Base-by-base conservation (phyloP, 1,284 basidiomycete genomes). In the Erythrobasidium hasegawianum region DNA sequence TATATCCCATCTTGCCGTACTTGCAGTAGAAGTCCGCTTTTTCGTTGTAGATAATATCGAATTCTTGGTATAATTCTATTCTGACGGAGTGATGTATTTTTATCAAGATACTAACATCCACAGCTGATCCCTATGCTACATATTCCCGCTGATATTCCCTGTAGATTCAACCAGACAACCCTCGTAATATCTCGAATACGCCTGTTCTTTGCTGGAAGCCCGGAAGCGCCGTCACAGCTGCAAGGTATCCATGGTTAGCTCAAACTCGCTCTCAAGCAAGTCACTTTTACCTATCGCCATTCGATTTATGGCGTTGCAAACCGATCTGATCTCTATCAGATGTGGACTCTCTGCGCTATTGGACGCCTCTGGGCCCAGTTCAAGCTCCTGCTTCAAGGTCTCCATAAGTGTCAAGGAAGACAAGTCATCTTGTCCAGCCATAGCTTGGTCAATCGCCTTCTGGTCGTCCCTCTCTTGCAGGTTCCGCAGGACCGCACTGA, bases 171-270 rank as follows among this genome's bases (percentile, higher is more conserved):
- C 18, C 16, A 50, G 47, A 59, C 45, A 52, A 26, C 24, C 59
- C 50, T 61, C 54, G 29, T 9, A 61, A 49, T 10, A 55, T 18
- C 1, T 38, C 5, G 39, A 61, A 61, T 2, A 61, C 50, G 20
- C 49, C 59, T 9, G 39, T 39, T n/a, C 59, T 49, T 22, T 54
- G 29, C n/a, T 39, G 50, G 26, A 61, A 61, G 59, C 59, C 59
- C 14, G 59, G 59, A 13, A 61, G 29, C 20, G 39, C 54, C 2
- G 29, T 61, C 0, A 61, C 41, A 13, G 59, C 59, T 61, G 41
- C 38, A 18, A 20, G 38, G 22, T 18, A 43, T 3, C 33, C 7
- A 14, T 3, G 2, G 38, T 39, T 39, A 53, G 50, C 20, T 2
- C 33, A 33, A 4, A 33, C 33, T 33, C 33, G 11, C 11, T 33